Base-by-base conservation (phyloP, 2,329 filamentous ascomycete genomes). In the Penicillium frequentans region DNA sequence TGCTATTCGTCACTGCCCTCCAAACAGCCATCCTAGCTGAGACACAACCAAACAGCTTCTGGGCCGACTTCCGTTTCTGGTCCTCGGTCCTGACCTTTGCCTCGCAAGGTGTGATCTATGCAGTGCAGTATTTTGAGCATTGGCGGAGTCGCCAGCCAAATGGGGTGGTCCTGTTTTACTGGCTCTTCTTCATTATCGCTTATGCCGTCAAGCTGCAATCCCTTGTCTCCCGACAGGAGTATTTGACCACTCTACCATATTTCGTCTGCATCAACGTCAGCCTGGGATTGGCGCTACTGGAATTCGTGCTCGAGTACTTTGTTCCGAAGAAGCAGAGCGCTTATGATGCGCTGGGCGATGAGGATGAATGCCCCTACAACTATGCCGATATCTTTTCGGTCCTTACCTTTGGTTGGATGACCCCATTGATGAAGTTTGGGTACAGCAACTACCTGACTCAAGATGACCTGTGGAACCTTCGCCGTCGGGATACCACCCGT, bases 361-460 rank as follows among this genome's bases (percentile, higher is more conserved):
- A 77, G 56, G 85, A 89, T 64, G 87, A 90, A 74, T 90, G 87
- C 59, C 82, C 82, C 0, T 87, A 90, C 60, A 93, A 98, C 75
- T 96, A 96, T 73, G 93, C 95, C 13, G 92, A 93, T 58, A 82
- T 98, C 52, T 99, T 99, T 77, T 96, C 93, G 4, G 86, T 90
- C 50, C 82, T 99, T 46, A 96, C 93, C 0, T 99, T 99, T 74
- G 88, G 90, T 54, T 99, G 95, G 95, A 97, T 99, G 93, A 98
- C 95, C 0, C 93, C 95, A 0, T 79, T 99, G 84, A 99, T 99
- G 95, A 92, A 87, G 70, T 89, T 89, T 70, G 95, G 95, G 1
- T 98, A 99, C 79, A 90, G 89, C 70, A 86, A 93, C 57, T 99
- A 87, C 73, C 81, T 99, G 60, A 96, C 92, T 1, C 92, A 98